Evolutionary conservation across 441 rosid genomes (phyloP), one percentile per base, ranked within the genome.

Genomic region (Populus tomentosa): DNA sequence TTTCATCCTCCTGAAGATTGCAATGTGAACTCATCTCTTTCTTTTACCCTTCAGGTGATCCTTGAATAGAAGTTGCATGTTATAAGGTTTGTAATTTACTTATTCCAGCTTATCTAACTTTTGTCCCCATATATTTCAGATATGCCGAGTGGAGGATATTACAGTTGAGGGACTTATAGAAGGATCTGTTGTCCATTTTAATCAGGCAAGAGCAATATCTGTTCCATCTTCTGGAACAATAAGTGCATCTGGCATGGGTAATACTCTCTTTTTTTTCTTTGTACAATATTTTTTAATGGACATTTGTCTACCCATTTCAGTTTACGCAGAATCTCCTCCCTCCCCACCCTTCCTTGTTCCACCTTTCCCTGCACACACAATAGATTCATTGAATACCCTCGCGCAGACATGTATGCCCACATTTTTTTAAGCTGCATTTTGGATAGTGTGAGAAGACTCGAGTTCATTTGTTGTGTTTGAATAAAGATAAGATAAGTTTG

Each of bases 221-320:
- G 90, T 97, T 73, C 84, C 79, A 75, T 80, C 94, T 79, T 89
- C 94, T 80, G 98, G 99, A 84, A 84, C 78, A 77, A 92, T 97
- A 74, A 94, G 93, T 85, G 92, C 97, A 89, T 86, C 93, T 85
- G 95, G 92, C 76, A 92, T 90, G 96, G 99, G 99, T 97, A 38
- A 38, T 38, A 88, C 83, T 83, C 68, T 75, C 66, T 74, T 66
- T 64, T 82, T n/a, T 79, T 78, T 83, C 32, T 63, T 38, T 10
- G 67, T 74, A 42, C 61, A 21, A 67, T 42, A 75, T 79, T 78
- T 53, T 74, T 70, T 83, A 32, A 68, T 32, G 64, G 61, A 65
- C 18, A 30, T 75, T 18, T 32, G 10, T 23, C 36, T 67, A 32
- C 36, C 28, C 8, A n/a, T 30, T 35, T 7, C 35, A 68, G 13